Evolutionary conservation across 208 protist genomes (phyloP).

Genomic region (Trypanosomatidae sp.): DNA sequence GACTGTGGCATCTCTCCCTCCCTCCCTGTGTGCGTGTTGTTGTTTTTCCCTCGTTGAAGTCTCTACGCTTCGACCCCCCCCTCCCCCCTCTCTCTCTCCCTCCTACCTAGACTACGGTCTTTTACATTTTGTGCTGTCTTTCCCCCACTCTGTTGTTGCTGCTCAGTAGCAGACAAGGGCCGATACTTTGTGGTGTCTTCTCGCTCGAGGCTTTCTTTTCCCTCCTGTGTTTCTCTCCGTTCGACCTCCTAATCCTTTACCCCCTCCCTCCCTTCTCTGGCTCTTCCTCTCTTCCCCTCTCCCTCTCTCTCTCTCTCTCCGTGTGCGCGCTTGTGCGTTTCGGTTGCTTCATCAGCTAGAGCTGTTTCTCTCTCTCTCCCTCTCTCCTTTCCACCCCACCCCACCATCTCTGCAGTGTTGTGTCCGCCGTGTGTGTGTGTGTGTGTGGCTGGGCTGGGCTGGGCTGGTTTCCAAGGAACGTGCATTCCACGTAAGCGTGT

Average conservation of each 20-base stretch:
- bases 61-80: not conserved
- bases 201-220: not conserved
- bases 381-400: not conserved
- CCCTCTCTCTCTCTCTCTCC: too few species aligned
- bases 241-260: not conserved
- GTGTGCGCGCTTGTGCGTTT: too few species aligned
- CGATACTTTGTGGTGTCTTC: not conserved
- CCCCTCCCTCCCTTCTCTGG: too few species aligned
- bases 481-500: not conserved
- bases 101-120: not conserved
- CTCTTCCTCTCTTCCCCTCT: not conserved
- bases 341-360: not conserved
- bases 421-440: not conserved
- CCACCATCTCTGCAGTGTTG: not conserved
- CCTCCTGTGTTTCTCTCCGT: not conserved
- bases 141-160: not conserved
- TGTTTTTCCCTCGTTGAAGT: slow-evolving; percentile 6
- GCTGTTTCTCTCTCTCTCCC: not conserved
- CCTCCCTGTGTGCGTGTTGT: not conserved
- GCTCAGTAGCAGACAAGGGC: not conserved
- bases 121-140: not conserved
- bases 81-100: not conserved
- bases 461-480: not conserved
- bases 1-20: not conserved
- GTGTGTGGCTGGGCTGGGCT: not conserved